Evolutionary conservation across 1,284 basidiomycete species (phyloP).

Genomic region (Cryptococcus maquisensis): DNA sequence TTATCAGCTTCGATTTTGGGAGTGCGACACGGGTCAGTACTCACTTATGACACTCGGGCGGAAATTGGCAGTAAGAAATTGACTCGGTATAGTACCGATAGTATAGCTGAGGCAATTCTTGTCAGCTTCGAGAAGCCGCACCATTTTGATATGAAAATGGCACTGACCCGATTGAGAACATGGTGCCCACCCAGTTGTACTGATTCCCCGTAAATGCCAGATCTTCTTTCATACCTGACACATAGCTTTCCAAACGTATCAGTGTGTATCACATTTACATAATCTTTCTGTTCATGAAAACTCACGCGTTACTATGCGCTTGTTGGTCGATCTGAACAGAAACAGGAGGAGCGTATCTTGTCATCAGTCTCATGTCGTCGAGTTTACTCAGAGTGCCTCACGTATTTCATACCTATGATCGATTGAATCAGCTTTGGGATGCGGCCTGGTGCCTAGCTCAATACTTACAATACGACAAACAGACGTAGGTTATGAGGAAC

Average conservation of each 20-base stretch:
- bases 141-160: no score
- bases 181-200: constrained; percentile 1
- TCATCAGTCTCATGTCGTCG: background rate
- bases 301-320: constrained; percentile 8
- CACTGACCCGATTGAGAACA: constrained; percentile 5
- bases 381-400: background rate
- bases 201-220: constrained; percentile 1
- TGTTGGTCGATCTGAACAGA: constrained; percentile 6
- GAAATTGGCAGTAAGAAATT: constrained; percentile 1
- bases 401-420: constrained; percentile 9
- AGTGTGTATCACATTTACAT: background rate
- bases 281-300: background rate
- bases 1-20: background rate
- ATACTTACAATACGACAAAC: constrained; percentile 1
- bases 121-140: no score
- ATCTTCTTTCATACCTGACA: constrained; percentile 9
- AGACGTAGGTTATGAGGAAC: constrained; percentile 6
- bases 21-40: background rate
- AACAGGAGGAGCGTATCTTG: background rate
- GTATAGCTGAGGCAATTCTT: background rate
- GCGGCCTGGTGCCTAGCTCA: background rate
- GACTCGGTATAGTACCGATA: constrained; percentile 4
- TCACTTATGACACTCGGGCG: constrained; percentile 3
- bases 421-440: background rate
- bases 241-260: background rate